Conservation (phyloP, 2,329 filamentous ascomycete genomes). For the Metarhizium humberi region DNA sequence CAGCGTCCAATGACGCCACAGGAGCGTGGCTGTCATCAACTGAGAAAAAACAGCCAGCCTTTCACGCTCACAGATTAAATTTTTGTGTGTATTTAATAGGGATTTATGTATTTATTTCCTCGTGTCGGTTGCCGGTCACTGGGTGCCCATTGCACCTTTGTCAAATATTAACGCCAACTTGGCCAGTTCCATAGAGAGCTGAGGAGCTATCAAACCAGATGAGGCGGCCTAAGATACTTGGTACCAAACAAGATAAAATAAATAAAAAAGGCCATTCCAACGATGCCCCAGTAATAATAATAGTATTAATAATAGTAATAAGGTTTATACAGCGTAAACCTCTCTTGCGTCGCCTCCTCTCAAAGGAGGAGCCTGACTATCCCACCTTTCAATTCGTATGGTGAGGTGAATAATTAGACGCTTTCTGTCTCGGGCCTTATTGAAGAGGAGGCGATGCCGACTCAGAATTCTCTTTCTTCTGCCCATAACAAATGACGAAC, state of each 20-base stretch:
- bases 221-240: not conserved
- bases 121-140: not conserved
- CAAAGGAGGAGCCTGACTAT: not conserved
- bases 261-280: not conserved
- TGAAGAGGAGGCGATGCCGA: not conserved
- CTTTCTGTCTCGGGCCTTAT: not conserved
- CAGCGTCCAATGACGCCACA: not conserved
- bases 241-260: not conserved
- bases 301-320: not conserved
- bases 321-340: not conserved
- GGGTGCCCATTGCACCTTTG: not conserved
- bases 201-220: not conserved
- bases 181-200: not conserved
- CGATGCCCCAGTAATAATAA: not conserved
- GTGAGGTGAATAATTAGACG: not conserved
- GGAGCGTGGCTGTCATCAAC: too few relatives aligned
- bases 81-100: too few relatives aligned
- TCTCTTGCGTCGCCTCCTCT: not conserved
- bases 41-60: too few relatives aligned
- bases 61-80: too few relatives aligned
- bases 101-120: not conserved
- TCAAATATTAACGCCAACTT: not conserved
- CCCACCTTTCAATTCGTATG: not conserved
- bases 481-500: slow-evolving; percentile 32
- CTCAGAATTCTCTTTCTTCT: slow-evolving; percentile 22